These are phyloP conservation scores for Phanerochaete carnosa DNA, from an alignment of 768 basidiomycete species.

Conservation along the genomic window DNA sequence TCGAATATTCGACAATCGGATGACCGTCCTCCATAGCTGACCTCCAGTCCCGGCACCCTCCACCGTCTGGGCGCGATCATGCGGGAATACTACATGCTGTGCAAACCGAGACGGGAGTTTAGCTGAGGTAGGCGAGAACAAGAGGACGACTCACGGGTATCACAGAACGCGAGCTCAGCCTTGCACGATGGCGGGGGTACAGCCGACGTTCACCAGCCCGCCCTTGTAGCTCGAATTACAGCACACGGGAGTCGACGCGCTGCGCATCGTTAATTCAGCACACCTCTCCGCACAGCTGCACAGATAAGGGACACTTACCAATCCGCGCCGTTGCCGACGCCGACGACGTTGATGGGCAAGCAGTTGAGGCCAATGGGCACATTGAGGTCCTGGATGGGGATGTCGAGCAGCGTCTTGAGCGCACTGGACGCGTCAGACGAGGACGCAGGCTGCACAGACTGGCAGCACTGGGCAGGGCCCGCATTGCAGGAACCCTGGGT, in stretches of 20 bases:
- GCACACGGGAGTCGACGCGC: slow-evolving; percentile 20
- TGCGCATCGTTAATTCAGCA: not conserved
- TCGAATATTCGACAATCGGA: not conserved
- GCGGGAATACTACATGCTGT: not conserved
- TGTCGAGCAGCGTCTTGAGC: not conserved
- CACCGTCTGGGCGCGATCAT: not conserved
- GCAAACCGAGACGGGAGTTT: not conserved
- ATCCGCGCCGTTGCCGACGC: not conserved
- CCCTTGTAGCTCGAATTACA: slow-evolving; percentile 22
- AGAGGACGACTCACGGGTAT: not conserved
- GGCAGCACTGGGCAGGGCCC: slow-evolving; percentile 21
- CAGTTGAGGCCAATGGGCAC: slow-evolving; percentile 8
- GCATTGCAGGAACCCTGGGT: slow-evolving; percentile 11
- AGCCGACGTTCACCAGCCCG: slow-evolving; percentile 25
- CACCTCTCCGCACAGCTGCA: not conserved
- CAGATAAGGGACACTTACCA: not conserved
- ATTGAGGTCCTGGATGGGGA: not conserved
- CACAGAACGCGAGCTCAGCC: not conserved
- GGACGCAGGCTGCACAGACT: slow-evolving; percentile 12
- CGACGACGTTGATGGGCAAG: slow-evolving; percentile 2
- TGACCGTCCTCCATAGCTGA: not conserved
- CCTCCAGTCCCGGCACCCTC: not conserved
- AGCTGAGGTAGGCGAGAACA: not conserved
- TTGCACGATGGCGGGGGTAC: slow-evolving; percentile 15
- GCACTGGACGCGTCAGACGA: not conserved